Conservation (phyloP, 164 flowering plant genomes). For the Tetrastigma voinierianum region DNA sequence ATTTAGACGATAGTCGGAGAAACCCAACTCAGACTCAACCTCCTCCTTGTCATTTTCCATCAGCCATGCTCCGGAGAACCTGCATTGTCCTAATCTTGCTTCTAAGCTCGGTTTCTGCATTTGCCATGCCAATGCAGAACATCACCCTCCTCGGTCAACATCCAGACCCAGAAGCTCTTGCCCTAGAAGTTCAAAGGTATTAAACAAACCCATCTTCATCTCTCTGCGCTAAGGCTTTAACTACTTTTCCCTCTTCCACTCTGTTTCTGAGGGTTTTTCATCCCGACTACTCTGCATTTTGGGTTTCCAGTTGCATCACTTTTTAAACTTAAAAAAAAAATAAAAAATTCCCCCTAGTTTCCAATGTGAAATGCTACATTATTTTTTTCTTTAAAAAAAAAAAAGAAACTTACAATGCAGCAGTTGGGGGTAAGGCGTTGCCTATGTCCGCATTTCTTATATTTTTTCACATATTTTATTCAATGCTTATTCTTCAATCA, state of each 20-base stretch:
- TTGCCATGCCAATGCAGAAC: constrained; percentile 30
- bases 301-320: neutral
- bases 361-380: neutral
- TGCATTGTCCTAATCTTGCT: constrained; percentile 43
- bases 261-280: neutral
- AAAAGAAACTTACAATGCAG: too few relatives aligned
- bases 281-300: neutral
- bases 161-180: constrained; percentile 59
- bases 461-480: neutral
- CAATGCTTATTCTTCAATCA: neutral
- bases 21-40: constrained; percentile 2
- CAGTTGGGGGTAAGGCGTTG: too few relatives aligned
- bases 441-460: too few relatives aligned
- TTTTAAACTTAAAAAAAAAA: too few relatives aligned
- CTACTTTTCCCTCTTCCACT: neutral
- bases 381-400: too few relatives aligned
- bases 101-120: constrained; percentile 21
- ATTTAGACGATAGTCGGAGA: neutral
- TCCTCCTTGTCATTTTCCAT: neutral
- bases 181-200: constrained; percentile 49
- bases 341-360: too few relatives aligned
- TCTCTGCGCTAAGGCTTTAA: neutral
- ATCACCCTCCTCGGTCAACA: constrained; percentile 51
- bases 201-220: too few relatives aligned
- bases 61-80: constrained; percentile 30